Evolutionary conservation across 805 yeast genomes (phyloP).

Genomic region (Ogataea kodamae): DNA sequence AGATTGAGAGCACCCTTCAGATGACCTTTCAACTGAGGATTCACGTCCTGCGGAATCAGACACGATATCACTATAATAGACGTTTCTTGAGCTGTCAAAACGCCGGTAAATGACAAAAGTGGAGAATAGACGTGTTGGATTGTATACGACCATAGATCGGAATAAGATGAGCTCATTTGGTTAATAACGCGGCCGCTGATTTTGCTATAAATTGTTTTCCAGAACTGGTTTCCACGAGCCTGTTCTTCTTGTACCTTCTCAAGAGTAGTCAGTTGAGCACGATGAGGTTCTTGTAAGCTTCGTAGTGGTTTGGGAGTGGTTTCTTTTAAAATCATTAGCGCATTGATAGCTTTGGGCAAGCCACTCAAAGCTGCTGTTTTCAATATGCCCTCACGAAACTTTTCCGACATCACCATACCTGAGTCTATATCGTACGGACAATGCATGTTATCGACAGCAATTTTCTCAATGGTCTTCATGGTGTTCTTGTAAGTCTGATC

Average conservation of each 20-base stretch:
- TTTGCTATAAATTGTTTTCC: constrained; percentile 75
- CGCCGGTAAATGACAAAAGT: constrained; percentile 61
- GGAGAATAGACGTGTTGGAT: constrained; percentile 75
- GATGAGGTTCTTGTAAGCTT: constrained; percentile 20
- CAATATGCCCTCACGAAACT: constrained; percentile 72
- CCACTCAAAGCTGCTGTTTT: constrained; percentile 81
- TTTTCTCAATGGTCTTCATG: constrained; percentile 1
- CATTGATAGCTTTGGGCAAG: constrained; percentile 79
- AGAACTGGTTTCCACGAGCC: constrained; percentile 58
- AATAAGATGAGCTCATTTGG: constrained; percentile 73
- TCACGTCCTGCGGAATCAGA: constrained; percentile 88
- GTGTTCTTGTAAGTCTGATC: constrained; percentile 18
- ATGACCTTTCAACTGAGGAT: constrained; percentile 90
- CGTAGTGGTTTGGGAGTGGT: constrained; percentile 56
- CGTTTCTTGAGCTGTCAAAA: constrained; percentile 65
- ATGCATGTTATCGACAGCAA: constrained; percentile 14
- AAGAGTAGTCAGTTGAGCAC: constrained; percentile 16
- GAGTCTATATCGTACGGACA: constrained; percentile 16
- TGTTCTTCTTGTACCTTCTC: constrained; percentile 19
- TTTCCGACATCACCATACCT: constrained; percentile 34
- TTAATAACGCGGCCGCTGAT: constrained; percentile 62
- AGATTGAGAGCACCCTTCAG: constrained; percentile 78
- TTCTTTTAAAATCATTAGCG: constrained; percentile 59
- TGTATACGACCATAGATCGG: constrained; percentile 78
- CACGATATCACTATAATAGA: constrained; percentile 74